Evolutionary conservation across 441 rosid species (phyloP), one percentile per base, ranked within the genome.

Genomic region (Gossypium armourianum): DNA sequence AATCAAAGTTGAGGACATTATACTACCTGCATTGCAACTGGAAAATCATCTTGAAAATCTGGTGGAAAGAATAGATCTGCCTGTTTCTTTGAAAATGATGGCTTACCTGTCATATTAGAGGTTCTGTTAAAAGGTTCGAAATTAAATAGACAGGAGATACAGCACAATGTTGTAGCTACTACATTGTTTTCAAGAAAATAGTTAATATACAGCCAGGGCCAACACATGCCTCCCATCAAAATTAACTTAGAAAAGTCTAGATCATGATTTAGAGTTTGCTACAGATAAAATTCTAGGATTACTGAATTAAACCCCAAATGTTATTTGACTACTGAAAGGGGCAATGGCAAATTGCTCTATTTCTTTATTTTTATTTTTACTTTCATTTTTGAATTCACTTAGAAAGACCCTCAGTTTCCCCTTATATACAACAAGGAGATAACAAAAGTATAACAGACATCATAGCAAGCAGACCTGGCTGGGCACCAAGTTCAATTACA

Each of bases 1-100:
- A 26, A 58, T 26, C 28, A 60, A 64, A 16, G 36, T 69, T 70
- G 50, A 66, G 68, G 15, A 73, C 63, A 71, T 71, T 57, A 70
- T 61, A 16, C 45, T 66, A 96, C 99, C 97, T 96, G 99, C 99
- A 96, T 96, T 58, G 99, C 96, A 47, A 96, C 98, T 29, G 99
- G 99, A 78, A 96, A 96, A 77, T 96, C 99, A 76, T 96, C 99
- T 47, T 95, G 97, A 83, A 96, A 96, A 83, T 96, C 99, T 57
- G 99, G 99, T 49, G 99, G 99, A 68, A 96, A 96, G 84, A 96
- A 91, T 29, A 96, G 96, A 84, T 93, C 98, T 5, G 98, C 97
- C 81, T 91, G 97, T 80, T 93, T 96, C 86, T 96, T 93, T 2
- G 97, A 71, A 78, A 91, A 93, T 36, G 99, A 85, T 43, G 97